Base-by-base conservation (phyloP, 2,329 filamentous ascomycete species). In the Fusarium siculi region DNA sequence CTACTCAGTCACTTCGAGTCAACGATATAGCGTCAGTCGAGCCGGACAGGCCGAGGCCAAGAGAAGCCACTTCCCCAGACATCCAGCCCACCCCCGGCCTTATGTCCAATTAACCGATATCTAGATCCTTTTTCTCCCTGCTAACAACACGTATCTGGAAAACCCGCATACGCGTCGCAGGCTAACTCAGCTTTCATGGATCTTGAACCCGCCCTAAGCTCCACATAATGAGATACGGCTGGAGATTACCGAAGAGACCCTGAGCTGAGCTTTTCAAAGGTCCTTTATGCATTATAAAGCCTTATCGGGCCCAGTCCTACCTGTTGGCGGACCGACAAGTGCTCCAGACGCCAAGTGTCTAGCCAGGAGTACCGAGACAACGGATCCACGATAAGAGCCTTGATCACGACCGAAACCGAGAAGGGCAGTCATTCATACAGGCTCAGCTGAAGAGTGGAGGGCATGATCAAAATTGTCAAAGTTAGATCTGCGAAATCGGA, bases 201-300 rank as follows among this genome's bases (percentile, higher is more conserved):
- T 15, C 19, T 14, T 21, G 44, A 16, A 15, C 19, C 43, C 44
- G 9, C 25, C 9, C 25, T 47, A 0, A 16, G 25, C 44, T 47
- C 44, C 44, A 30, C 44, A 21, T 30, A 5, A 4, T 21, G 25
- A 21, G 25, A 21, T 3, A 16, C 25, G 11, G 30, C 21, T 50
- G 21, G n/a, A 34, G 11, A 50, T 50, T 36, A 2, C 47, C 30
- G n/a, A 32, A 30, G 7, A 36, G n/a, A 52, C 7, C 49, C 18
- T 52, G 30, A 6, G 7, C 9, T 8, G 2, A 21, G 18, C n/a
- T 19, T 16, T 4, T 0, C 49, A 34, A 25, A 36, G 16, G 2
- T 0, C 4, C 30, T 15, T 12, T 12, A 10, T 10, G 30, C n/a
- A 19, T 15, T 4, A 0, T 5, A 0, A 15, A 50, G 23, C 30